Evolutionary conservation across 2,329 filamentous ascomycete species (phyloP), one percentile per base, ranked within the genome.

Genomic region (Monilinia vaccinii-corymbosi): DNA sequence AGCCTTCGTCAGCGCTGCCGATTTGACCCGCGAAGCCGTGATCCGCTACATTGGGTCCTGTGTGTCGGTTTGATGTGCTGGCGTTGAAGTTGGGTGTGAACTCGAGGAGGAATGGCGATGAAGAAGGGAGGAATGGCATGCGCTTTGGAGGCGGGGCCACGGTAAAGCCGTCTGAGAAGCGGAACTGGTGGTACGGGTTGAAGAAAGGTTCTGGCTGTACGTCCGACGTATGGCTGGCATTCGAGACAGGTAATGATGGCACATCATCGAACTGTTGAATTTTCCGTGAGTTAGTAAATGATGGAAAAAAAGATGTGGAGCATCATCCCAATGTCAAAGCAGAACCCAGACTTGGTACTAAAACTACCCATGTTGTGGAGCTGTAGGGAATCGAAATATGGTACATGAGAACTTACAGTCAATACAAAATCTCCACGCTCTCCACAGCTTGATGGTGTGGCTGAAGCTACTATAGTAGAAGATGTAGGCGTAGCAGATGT

Each of bases 101-200:
- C 60, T 73, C 66, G 9, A 69, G 44, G 25, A 73, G 61, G 4
- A 69, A 64, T 23, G 68, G 64, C n/a, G 65, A 64, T 0, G 72
- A 73, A 3, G 66, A 64, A 25, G 72, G 67, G 11, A 67, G 56
- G 50, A 70, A 73, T 23, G 68, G 69, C n/a, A 64, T 64, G 3
- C 21, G 38, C 3, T 63, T 68, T 56, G 68, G 67, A 36, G 73
- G 66, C 13, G 70, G 67, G 10, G 69, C 66, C 7, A 73, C 70
- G 5, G 60, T 60, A 60, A 75, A 75, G 7, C 73, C 73, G 28
- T 68, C 60, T 7, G 73, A 73, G 60, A 73, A 76, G 44, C 67
- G 68, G 51, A 76, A 71, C 23, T 71, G 65, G 47, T 71, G 67
- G 59, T 72, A 72, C 16, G 71, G 70, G 49, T 63, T 71, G 62